Evolutionary conservation across 31 red algal species (phyloP).

Genomic region (Bonnemaisonia californica): DNA sequence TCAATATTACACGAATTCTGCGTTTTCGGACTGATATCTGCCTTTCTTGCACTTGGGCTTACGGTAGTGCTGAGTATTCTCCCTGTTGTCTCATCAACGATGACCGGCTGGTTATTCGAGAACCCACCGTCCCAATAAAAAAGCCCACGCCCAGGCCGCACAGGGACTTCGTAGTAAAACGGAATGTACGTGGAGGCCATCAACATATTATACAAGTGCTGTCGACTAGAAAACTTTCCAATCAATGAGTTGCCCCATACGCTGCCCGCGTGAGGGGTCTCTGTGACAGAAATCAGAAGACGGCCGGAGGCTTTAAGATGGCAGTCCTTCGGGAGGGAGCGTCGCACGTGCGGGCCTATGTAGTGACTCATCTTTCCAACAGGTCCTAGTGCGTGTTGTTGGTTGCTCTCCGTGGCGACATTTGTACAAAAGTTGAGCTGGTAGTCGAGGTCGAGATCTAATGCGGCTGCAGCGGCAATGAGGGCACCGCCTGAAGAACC

Average conservation of each 20-base stretch:
- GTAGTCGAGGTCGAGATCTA: slow-evolving; percentile 43
- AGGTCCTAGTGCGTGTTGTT: slow-evolving; percentile 41
- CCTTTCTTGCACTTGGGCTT: slow-evolving; percentile 33
- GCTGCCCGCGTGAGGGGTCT: slow-evolving; percentile 33
- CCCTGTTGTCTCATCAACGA: slow-evolving; percentile 17
- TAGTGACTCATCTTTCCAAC: slow-evolving; percentile 38
- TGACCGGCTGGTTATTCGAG: slow-evolving; percentile 63
- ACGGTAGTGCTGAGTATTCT: slow-evolving; percentile 42
- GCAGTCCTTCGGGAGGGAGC: slow-evolving; percentile 41
- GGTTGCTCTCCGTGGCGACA: slow-evolving; percentile 20
- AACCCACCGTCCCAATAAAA: slow-evolving; percentile 62
- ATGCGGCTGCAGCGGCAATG: slow-evolving; percentile 38
- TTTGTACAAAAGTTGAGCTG: slow-evolving; percentile 48
- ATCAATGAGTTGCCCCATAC: slow-evolving; percentile 33
- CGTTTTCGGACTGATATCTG: slow-evolving; percentile 43
- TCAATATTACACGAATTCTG: slow-evolving; percentile 45
- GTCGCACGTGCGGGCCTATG: slow-evolving; percentile 24
- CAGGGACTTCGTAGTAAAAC: slow-evolving; percentile 54
- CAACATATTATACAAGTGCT: slow-evolving; percentile 38
- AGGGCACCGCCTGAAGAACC: slow-evolving; percentile 65
- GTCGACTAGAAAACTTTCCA: slow-evolving; percentile 24
- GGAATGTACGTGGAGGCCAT: slow-evolving; percentile 63
- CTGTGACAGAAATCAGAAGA: slow-evolving; percentile 58
- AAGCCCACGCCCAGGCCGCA: slow-evolving; percentile 27
- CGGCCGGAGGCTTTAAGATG: slow-evolving; percentile 44